phyloP scores from a whole-genome alignment of 352 stramenopile genomes.

The Vaucheria bursata region DNA sequence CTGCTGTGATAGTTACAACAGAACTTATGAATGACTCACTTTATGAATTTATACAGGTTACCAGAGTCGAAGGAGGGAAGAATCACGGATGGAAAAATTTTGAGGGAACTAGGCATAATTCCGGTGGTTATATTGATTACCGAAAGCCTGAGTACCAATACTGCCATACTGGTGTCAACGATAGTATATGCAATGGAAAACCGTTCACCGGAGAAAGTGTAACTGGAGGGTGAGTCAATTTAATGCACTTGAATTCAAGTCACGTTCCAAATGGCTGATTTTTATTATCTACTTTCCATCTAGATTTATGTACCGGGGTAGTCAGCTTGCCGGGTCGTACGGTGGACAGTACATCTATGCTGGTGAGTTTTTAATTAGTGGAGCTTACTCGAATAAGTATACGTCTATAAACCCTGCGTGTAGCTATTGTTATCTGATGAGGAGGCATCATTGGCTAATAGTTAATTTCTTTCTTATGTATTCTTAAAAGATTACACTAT shows the following conservation, averaged over 20 bases:
- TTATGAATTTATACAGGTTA: too few relatives aligned
- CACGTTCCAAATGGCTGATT: too few relatives aligned
- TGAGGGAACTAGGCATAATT: neutral
- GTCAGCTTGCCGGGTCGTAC: conserved; percentile 12
- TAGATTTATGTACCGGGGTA: conserved; percentile 21
- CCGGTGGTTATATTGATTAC: too few relatives aligned
- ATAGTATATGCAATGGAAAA: conserved; percentile 12
- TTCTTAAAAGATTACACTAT: too few relatives aligned
- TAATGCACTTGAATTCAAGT: too few relatives aligned
- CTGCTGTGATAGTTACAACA: too few relatives aligned
- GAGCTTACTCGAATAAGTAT: neutral
- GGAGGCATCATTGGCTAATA: too few relatives aligned
- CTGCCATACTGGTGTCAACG: conserved; percentile 9
- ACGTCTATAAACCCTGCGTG: too few relatives aligned
- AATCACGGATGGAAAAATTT: conserved; percentile 4
- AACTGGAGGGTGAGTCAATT: conserved; percentile 13
- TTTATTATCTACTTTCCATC: too few relatives aligned
- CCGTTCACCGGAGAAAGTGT: conserved; percentile 1
- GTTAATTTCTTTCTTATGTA: too few relatives aligned
- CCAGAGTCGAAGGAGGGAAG: neutral
- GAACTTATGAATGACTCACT: too few relatives aligned
- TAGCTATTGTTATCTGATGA: too few relatives aligned
- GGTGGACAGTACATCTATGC: conserved; percentile 27
- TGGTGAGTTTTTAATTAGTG: neutral
- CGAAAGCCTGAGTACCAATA: conserved; percentile 14